Base-by-base conservation (phyloP, 345 rosid genomes). In the Brassica cretica region DNA sequence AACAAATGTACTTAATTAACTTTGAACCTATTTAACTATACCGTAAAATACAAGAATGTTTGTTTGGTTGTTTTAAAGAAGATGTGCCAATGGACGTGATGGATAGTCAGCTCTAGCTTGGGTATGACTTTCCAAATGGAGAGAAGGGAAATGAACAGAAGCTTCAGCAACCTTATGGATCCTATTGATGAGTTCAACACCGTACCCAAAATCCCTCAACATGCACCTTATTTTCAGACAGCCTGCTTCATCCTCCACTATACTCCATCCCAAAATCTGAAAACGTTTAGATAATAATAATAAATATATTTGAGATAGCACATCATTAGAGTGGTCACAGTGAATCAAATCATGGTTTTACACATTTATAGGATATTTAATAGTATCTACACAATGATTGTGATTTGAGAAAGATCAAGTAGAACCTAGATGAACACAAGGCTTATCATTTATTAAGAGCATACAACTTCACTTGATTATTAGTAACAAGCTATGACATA, bases 81-180 rank as follows among this genome's bases (percentile, higher is more conserved):
- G 24, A 21, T 21, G 24, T 21, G 24, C 98, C 97, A 2, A 90
- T 88, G 62, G 94, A 87, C 75, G 87, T 24, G 39, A 93, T 95
- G 87, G 91, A 91, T 27, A 95, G 84, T 88, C 96, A 74, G 98
- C 98, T 85, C 94, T 83, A 49, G 91, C 94, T 88, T 90, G 96
- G 70, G 85, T 84, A 64, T 87, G 88, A 66, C 80, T 84, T 66
- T 92, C 97, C 80, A 93, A 66, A 69, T 93, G 93, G 29, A 95
- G 84, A 85, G 83, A 78, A 37, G 97, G 98, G 79, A 86, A 95
- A 81, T 95, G 97, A 4, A 88, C 93, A 0, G 87, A 74, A 72
- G 90, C 77, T 82, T 91, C 93, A 56, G 62, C 76, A 59, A 78
- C 94, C 72, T 84, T 84, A 64, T 70, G 81, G 59, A 95, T 95